Evolutionary conservation across 805 yeast species (phyloP), one percentile per base, ranked within the genome.

Genomic region (Pichia cephalocereana): DNA sequence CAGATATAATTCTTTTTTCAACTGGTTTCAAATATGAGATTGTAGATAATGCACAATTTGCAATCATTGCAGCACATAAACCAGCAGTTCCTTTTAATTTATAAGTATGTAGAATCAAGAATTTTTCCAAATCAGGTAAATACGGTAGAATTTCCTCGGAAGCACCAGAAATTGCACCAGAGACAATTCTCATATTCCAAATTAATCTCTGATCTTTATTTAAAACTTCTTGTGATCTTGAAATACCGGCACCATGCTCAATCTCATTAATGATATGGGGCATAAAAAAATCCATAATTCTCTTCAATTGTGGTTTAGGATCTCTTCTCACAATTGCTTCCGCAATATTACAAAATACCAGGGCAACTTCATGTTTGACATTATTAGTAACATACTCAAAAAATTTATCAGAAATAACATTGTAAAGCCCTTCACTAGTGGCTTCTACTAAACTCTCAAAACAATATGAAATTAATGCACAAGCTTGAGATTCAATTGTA

Each of bases 161-260:
- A 1, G 91, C 82, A 48, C 83, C 83, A 26, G 88, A 79, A 38
- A 85, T 62, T 27, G 82, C 70, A 60, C 87, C 90, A 58, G 82
- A 80, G 40, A 90, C 64, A 3, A 88, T 76, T 4, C 82, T 74
- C 32, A 86, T 61, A 58, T 82, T 77, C 79, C 96, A 79, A 31
- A 79, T 79, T 9, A 93, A 66, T 18, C 82, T 76, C 31, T 82
- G 83, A 63, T 93, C 98, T 40, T 89, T 74, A n/a, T 86, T 86
- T 28, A 80, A 71, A 27, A 84, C 71, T 31, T 84, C 90, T 8
- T 75, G 69, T 6, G 71, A 74, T 61, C 96, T 75, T 0, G 81
- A 69, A 1, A 76, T 65, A 4, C 97, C 98, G 0, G 97, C 97
- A 3, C 80, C 84, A 53, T 90, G 85, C 54, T 82, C 86, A 19